These are phyloP conservation scores for Chamaecrista fasciculata DNA, from an alignment of 306 rosid genomes.

Conservation along the genomic window DNA sequence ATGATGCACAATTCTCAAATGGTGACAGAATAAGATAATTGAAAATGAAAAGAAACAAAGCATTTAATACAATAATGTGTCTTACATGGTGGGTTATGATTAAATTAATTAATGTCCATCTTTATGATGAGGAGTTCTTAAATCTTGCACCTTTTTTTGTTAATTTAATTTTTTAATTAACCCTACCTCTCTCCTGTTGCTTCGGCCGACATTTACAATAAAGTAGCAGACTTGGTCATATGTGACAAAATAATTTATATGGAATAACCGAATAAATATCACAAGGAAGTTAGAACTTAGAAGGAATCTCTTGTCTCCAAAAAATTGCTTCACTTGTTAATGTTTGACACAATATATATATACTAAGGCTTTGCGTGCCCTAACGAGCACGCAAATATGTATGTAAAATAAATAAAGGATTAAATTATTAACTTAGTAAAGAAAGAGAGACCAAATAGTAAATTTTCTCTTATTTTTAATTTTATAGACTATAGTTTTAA, in stretches of 20 bases:
- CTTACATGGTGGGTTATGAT: slow-evolving; percentile 25
- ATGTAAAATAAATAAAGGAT: too few relatives aligned
- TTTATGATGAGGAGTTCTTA: neutral
- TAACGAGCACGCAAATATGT: too few relatives aligned
- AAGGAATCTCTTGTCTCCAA: too few relatives aligned
- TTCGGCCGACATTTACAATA: slow-evolving; percentile 37
- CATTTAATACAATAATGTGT: slow-evolving; percentile 7
- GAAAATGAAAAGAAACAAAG: neutral
- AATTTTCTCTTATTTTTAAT: too few relatives aligned
- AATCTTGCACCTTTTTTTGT: too few relatives aligned
- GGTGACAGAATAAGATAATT: slow-evolving; percentile 34
- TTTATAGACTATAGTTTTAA: too few relatives aligned
- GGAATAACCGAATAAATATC: neutral
- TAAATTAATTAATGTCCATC: slow-evolving; percentile 36
- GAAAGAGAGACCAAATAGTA: too few relatives aligned
- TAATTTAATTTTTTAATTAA: too few relatives aligned
- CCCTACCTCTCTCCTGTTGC: slow-evolving; percentile 11
- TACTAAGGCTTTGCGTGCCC: too few relatives aligned
- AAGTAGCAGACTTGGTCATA: slow-evolving; percentile 27
- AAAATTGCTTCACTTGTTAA: too few relatives aligned
- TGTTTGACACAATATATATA: too few relatives aligned
- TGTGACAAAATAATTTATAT: slow-evolving; percentile 31
- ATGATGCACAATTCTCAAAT: slow-evolving; percentile 18
- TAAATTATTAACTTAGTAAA: too few relatives aligned
- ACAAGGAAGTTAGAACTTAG: slow-evolving; percentile 20